Evolutionary conservation across 768 basidiomycete genomes (phyloP).

Genomic region (Lactifluus echinatus): DNA sequence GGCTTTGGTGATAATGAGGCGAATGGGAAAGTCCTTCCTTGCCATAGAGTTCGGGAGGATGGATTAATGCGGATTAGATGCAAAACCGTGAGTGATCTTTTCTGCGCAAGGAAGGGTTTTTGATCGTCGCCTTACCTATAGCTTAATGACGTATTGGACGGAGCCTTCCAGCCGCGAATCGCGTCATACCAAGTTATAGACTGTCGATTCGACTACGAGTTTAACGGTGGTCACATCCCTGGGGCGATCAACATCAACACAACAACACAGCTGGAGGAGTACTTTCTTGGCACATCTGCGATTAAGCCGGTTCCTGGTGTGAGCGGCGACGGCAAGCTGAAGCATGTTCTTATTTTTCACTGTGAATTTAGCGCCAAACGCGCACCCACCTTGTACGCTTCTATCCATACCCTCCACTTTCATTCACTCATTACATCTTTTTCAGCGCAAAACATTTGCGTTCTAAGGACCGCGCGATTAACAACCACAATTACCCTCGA

Average conservation of each 20-base stretch:
- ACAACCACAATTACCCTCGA: slow-evolving; percentile 83
- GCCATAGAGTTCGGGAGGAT: slow-evolving; percentile 89
- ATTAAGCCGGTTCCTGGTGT: slow-evolving; percentile 56
- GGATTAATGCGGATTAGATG: slow-evolving; percentile 85
- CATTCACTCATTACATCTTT: not conserved
- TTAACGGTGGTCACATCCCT: slow-evolving; percentile 83
- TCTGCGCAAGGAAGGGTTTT: not conserved
- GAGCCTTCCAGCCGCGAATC: slow-evolving; percentile 57
- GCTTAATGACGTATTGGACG: slow-evolving; percentile 74
- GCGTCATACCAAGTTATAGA: slow-evolving; percentile 77
- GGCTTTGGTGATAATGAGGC: slow-evolving; percentile 93
- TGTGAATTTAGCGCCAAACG: slow-evolving; percentile 96
- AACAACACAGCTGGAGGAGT: slow-evolving; percentile 66
- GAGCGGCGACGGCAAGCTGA: slow-evolving; percentile 65
- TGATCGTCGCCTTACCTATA: slow-evolving; percentile 27
- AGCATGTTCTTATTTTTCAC: slow-evolving; percentile 90
- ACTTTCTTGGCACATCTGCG: slow-evolving; percentile 53
- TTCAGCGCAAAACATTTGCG: slow-evolving; percentile 87
- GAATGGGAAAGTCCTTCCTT: slow-evolving; percentile 87
- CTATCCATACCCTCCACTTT: not conserved
- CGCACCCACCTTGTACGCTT: slow-evolving; percentile 89
- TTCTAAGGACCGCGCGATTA: slow-evolving; percentile 80
- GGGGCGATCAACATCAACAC: slow-evolving; percentile 91
- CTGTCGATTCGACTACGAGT: slow-evolving; percentile 98
- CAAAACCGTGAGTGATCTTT: slow-evolving; percentile 53